Percentiles rank a stretch among this genome's conserved stretches.
phyloP scores from a whole-genome alignment of 2,329 filamentous ascomycete genomes.

The Talaromyces sp. region DNA sequence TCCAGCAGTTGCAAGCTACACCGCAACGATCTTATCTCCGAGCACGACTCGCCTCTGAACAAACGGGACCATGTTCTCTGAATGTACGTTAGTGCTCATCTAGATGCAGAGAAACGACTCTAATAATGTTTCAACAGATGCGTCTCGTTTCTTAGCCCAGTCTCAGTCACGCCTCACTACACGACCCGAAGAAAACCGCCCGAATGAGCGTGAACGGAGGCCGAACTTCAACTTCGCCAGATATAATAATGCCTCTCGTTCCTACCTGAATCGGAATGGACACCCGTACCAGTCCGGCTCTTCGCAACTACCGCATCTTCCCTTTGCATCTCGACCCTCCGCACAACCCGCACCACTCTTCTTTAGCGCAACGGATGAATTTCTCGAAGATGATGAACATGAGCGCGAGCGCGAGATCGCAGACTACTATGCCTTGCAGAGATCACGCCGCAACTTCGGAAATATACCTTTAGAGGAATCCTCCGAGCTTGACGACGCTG shows the following conservation, averaged over 20 bases:
- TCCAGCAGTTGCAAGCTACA: conserved; percentile 8
- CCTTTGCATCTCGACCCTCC: conserved; percentile 73
- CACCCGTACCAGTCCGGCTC: conserved; percentile 75
- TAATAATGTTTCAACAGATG: conserved; percentile 58
- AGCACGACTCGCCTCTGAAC: conserved; percentile 2
- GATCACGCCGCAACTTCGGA: conserved; percentile 83
- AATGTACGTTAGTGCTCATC: conserved; percentile 64
- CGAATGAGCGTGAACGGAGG: conserved; percentile 38
- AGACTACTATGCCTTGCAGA: conserved; percentile 89
- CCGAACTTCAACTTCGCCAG: conserved; percentile 39
- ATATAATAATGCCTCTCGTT: conserved; percentile 45
- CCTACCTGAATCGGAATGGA: conserved; percentile 53
- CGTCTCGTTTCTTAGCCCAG: conserved; percentile 92
- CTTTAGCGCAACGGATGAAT: conserved; percentile 84
- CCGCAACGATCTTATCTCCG: conserved; percentile 4
- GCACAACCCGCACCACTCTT: conserved; percentile 87
- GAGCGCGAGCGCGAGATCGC: conserved; percentile 86
- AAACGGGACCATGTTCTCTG: conserved; percentile 67
- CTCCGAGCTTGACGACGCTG: conserved; percentile 72
- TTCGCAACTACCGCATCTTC: conserved; percentile 70
- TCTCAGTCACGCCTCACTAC: conserved; percentile 87
- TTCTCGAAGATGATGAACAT: conserved; percentile 87
- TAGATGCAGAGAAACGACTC: not conserved
- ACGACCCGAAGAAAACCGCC: conserved; percentile 53
- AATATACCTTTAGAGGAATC: conserved; percentile 80